Base-by-base conservation (phyloP, 148 eudicot species). In the Spergularia bocconei region DNA sequence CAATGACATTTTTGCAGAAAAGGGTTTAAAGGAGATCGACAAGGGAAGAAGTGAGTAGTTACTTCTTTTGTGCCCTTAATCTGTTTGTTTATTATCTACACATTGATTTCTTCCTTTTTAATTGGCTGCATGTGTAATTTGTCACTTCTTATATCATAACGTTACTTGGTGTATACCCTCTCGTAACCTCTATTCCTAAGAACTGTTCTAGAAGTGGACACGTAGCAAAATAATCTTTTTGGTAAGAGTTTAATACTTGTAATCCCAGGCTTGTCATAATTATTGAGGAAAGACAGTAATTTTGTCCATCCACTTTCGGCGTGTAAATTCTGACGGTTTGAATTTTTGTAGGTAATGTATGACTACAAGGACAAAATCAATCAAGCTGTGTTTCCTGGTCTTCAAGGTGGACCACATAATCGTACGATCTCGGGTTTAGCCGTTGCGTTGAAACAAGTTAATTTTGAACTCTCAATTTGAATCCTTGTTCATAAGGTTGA, bases 381-480 rank as follows among this genome's bases (percentile, higher is more conserved):
- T 57, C 91, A 87, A 86, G 97, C 99, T 73, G 99, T 96, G 57
- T 96, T 96, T 81, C 99, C 99, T 69, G 99, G 99, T 72, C 98
- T 96, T 82, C 99, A 96, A 82, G 99, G 99, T 41, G 99, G 99
- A 59, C 99, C 99, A 13, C 99, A 92, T 82, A 96, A 96, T 79
- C 99, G 92, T 84, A 96, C 99, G 9, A 96, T 96, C 73, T 72
- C 99, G 67, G 99, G 88, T 63, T 87, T 96, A 83, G 99, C 99
- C 59, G 98, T 96, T 71, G 98, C 99, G 36, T 75, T 96, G 75
- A 96, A 92, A 78, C 99, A 96, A 98, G 99, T 1, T 92, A 23
- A 78, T 44, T 60, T 57, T 72, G 25, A 23, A 23, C 25, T 23
- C 25, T 23, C 25, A 23, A 23, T 23, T 23, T 23, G 70, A 67